phyloP scores from a whole-genome alignment of 257 asterid genomes.

The Solanum gandarillasii region DNA sequence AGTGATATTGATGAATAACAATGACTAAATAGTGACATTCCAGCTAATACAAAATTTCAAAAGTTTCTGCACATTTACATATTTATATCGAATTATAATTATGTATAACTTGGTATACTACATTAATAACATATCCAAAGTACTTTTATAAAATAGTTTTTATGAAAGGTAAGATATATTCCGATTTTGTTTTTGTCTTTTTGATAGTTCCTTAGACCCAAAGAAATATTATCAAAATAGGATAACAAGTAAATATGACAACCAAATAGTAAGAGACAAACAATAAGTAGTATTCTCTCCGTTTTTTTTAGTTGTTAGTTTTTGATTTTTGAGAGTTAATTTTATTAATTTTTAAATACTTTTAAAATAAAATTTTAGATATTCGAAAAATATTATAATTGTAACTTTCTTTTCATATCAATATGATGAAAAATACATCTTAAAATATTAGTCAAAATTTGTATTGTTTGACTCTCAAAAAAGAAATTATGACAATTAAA shows the following conservation, averaged over 20 bases:
- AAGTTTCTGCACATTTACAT: neutral
- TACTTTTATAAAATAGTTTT: no score
- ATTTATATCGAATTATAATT: neutral
- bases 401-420: no score
- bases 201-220: neutral
- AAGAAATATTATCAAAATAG: neutral
- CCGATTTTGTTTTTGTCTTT: neutral
- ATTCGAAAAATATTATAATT: no score
- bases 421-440: no score
- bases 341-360: no score
- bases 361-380: no score
- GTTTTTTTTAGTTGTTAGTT: neutral
- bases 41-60: neutral
- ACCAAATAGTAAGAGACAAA: neutral
- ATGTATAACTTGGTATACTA: neutral
- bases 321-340: fast-evolving
- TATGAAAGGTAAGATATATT: neutral
- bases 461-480: no score
- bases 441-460: neutral
- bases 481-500: no score
- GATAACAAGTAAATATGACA: neutral
- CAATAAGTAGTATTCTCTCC: neutral
- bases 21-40: neutral
- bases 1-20: neutral
- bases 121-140: neutral